Percentiles rank a stretch among this genome's conserved stretches.
Evolutionary conservation across 208 protist genomes (phyloP).

Genomic region (Naegleria fowleri): DNA sequence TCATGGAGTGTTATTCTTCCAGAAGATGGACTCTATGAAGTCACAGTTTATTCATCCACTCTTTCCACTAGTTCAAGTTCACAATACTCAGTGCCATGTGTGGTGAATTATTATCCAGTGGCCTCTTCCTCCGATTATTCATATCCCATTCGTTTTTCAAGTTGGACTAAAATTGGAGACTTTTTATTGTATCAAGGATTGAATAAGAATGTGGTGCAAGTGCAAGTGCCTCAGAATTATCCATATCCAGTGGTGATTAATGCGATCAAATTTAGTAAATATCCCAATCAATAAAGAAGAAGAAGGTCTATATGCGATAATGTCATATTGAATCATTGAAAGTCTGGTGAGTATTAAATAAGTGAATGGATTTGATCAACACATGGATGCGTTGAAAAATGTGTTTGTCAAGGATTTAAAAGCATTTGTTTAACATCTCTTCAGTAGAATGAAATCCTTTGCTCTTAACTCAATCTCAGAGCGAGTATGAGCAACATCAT

Average conservation of each 20-base stretch:
- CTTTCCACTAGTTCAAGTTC: background rate
- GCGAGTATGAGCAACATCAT: too few species aligned
- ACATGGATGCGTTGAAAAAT: too few species aligned
- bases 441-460: too few species aligned
- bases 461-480: too few species aligned
- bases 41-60: background rate
- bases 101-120: background rate
- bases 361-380: too few species aligned
- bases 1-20: slow-evolving; percentile 21
- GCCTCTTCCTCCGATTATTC: background rate
- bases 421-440: too few species aligned
- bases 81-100: background rate
- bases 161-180: background rate
- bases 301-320: too few species aligned
- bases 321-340: too few species aligned
- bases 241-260: background rate
- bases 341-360: too few species aligned
- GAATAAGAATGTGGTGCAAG: background rate
- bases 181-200: background rate
- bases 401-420: too few species aligned
- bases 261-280: background rate
- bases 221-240: background rate
- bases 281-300: background rate
- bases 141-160: background rate
- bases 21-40: slow-evolving; percentile 32